Evolutionary conservation across 2,329 filamentous ascomycete species (phyloP).

Genomic region (Pyricularia sp.): DNA sequence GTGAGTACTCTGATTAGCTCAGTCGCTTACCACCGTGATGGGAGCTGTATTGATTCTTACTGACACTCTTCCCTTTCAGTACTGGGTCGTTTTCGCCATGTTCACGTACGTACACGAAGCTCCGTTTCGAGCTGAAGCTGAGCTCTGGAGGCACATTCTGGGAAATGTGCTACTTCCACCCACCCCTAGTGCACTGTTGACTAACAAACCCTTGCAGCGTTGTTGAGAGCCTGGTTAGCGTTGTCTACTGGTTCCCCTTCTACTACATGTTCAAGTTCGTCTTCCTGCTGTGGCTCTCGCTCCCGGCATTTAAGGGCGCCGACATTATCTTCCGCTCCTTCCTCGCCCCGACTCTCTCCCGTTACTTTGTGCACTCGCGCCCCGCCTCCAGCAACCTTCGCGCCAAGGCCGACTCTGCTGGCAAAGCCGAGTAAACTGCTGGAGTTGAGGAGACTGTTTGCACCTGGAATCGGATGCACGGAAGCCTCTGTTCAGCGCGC

Average conservation of each 20-base stretch:
- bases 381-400: constrained; percentile 82
- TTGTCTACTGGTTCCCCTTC: constrained; percentile 94
- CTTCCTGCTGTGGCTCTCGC: constrained; percentile 93
- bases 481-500: not conserved
- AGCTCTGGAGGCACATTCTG: not conserved
- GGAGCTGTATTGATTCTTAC: not conserved
- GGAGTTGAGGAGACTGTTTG: not conserved
- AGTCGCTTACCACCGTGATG: not conserved
- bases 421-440: constrained; percentile 54
- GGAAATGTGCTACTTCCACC: not conserved
- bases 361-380: constrained; percentile 68
- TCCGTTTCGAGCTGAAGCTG: not conserved
- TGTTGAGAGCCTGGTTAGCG: constrained; percentile 71
- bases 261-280: constrained; percentile 99
- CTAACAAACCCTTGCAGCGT: constrained; percentile 35
- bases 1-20: constrained; percentile 31
- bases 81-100: constrained; percentile 81
- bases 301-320: constrained; percentile 89
- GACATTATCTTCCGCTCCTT: constrained; percentile 96
- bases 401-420: constrained; percentile 71
- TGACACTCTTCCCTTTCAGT: constrained; percentile 35
- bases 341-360: constrained; percentile 80
- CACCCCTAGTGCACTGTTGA: constrained; percentile 8
- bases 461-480: not conserved
- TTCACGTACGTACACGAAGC: constrained; percentile 48